These are phyloP conservation scores for Babesia gibsoni DNA, from an alignment of 169 alveolate genomes.

Conservation along the genomic window DNA sequence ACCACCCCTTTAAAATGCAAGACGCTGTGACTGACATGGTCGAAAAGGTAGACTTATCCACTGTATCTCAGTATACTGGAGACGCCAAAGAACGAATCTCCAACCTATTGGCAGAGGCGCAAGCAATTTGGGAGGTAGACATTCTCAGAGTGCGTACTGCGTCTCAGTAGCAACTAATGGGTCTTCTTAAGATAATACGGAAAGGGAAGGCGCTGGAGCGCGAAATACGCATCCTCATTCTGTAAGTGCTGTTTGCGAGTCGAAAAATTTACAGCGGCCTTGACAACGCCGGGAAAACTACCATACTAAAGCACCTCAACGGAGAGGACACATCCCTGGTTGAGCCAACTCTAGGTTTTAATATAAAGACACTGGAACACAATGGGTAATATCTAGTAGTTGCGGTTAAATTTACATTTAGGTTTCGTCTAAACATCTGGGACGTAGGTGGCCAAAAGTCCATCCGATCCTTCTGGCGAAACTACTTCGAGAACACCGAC, in stretches of 20 bases:
- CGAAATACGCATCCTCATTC: slow-evolving; percentile 91
- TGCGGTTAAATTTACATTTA: slow-evolving; percentile 23
- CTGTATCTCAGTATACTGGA: slow-evolving; percentile 9
- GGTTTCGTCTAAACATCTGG: slow-evolving; percentile 93
- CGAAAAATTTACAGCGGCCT: slow-evolving; percentile 77
- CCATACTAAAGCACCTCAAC: slow-evolving; percentile 89
- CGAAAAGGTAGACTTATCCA: not conserved
- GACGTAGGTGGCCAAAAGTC: slow-evolving; percentile 99
- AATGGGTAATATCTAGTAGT: slow-evolving; percentile 47
- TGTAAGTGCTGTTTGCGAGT: slow-evolving; percentile 28
- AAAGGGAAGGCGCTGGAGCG: slow-evolving; percentile 89
- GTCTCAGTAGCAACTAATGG: slow-evolving; percentile 68
- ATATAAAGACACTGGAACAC: slow-evolving; percentile 86
- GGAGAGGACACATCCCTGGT: slow-evolving; percentile 89
- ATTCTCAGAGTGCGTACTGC: slow-evolving; percentile 26
- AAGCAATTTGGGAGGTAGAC: slow-evolving; percentile 26
- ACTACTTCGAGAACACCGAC: slow-evolving; percentile 98
- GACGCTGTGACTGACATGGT: not conserved
- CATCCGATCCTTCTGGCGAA: slow-evolving; percentile 97
- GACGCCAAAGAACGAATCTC: not conserved
- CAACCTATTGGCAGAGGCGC: slow-evolving; percentile 17
- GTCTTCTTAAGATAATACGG: slow-evolving; percentile 87
- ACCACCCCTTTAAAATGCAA: not conserved
- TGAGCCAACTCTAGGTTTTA: slow-evolving; percentile 95
- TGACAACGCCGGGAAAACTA: slow-evolving; percentile 97